phyloP scores from a whole-genome alignment of 306 rosid species.

The Vachellia collinsii region DNA sequence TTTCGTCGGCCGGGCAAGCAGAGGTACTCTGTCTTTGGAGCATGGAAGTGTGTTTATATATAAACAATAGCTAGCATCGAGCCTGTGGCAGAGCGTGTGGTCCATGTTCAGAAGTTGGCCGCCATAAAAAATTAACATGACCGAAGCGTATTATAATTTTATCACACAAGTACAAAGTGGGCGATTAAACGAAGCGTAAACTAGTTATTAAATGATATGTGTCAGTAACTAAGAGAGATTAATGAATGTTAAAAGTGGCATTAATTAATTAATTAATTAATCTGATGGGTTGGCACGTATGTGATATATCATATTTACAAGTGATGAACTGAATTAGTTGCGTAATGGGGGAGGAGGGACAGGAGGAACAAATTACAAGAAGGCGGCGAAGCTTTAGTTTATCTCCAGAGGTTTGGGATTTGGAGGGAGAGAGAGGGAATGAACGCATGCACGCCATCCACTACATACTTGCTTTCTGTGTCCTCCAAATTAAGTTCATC shows the following conservation, averaged over 20 bases:
- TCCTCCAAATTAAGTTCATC: too few species aligned
- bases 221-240: not conserved
- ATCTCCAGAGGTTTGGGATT: conserved; percentile 34
- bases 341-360: conserved; percentile 25
- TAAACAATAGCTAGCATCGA: too few species aligned
- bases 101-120: not conserved
- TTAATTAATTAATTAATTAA: too few species aligned
- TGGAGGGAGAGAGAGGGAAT: not conserved
- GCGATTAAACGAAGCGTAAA: not conserved
- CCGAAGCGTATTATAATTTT: not conserved
- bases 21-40: too few species aligned
- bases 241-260: not conserved
- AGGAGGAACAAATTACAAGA: conserved; percentile 29
- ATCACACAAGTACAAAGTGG: not conserved
- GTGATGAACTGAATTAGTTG: not conserved
- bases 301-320: too few species aligned
- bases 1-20: too few species aligned
- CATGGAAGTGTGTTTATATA: too few species aligned
- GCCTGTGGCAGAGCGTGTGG: conserved; percentile 8
- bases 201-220: not conserved
- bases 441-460: conserved; percentile 43
- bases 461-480: conserved; percentile 15
- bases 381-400: conserved; percentile 25
- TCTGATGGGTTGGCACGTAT: not conserved
- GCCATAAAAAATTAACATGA: not conserved